Evolutionary conservation across 345 rosid species (phyloP), one percentile per base, ranked within the genome.

Genomic region (Salix caprea): DNA sequence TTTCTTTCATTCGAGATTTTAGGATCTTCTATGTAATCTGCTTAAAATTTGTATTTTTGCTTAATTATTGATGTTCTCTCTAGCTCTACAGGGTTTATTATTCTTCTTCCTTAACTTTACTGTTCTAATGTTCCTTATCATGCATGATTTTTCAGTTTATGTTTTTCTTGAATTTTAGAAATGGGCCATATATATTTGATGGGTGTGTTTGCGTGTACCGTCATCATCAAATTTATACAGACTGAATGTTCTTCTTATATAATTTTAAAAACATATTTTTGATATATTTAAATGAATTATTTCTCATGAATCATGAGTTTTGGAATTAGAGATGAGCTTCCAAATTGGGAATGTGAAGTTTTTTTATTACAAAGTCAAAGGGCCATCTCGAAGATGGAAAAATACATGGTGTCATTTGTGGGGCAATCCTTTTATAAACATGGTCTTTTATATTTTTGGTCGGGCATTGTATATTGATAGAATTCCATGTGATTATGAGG

Each of bases 331-430:
- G 34, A 32, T 32, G 36, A 30, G 40, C 23, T 66, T 23, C 69
- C 69, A 66, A 66, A 66, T 66, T 34, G 6, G 69, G n/a, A 36
- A 65, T 11, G 34, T 24, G 36, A 19, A 65, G 67, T 19, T 30
- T 3, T 6, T 44, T 13, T 44, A 16, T 52, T 52, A 6, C 23
- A 71, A 77, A 77, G 71, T 77, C 80, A 70, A 30, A 46, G 37
- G 70, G 56, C 62, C 69, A 34, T 13, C 30, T 15, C 61, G n/a
- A 7, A 28, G 16, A 23, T 11, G 14, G 32, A 74, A 42, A 76
- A 39, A 13, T 9, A 24, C 32, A 26, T 19, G 4, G 14, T 24
- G 32, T 56, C 16, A 23, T 39, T 0, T 7, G 67, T 46, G 74
- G 70, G 65, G 6, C 74, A 46, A 62, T 15, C 44, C 19, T 66